A percentile compares a stretch with the other conserved stretches of the same genome.
Evolutionary conservation across 768 basidiomycete species (phyloP).

Genomic region (Gelatoporia subvermispora): DNA sequence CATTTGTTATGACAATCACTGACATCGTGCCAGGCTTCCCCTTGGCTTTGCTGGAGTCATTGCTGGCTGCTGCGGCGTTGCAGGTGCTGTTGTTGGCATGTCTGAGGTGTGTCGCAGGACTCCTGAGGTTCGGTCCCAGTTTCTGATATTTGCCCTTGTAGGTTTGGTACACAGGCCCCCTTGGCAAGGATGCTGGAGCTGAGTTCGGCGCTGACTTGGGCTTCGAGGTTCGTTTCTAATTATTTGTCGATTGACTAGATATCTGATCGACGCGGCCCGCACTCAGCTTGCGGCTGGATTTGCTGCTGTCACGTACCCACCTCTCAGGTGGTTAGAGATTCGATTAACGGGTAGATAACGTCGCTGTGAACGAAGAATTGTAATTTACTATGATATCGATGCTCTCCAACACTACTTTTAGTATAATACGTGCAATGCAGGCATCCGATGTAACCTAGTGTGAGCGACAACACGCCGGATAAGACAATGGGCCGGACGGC

Average conservation of each 20-base stretch:
- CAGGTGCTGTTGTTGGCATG: slow-evolving; percentile 49
- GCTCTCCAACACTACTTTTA: no score
- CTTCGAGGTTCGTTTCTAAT: slow-evolving; percentile 37
- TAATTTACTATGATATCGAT: no score
- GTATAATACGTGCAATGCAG: no score
- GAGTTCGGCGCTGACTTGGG: slow-evolving; percentile 48
- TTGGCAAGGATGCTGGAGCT: slow-evolving; percentile 38
- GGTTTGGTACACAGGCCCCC: slow-evolving; percentile 48
- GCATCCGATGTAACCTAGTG: no score
- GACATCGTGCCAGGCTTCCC: slow-evolving; percentile 33
- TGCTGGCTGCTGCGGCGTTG: slow-evolving; percentile 42
- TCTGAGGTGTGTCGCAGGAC: slow-evolving; percentile 27
- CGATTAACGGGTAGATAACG: slow-evolving; percentile 34
- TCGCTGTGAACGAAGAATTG: no score
- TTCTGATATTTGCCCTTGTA: slow-evolving; percentile 3
- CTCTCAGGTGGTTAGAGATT: slow-evolving; percentile 48
- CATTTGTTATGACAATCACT: neutral
- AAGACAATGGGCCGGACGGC: no score
- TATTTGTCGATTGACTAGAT: neutral
- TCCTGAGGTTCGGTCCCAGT: neutral
- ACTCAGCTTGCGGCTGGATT: slow-evolving; percentile 41
- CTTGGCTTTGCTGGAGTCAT: slow-evolving; percentile 43
- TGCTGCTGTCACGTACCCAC: slow-evolving; percentile 41
- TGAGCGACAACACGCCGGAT: no score
- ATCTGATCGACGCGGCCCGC: neutral